Evolutionary conservation across 805 yeast species (phyloP), one percentile per base, ranked within the genome.

Genomic region (Nakazawaea ambrosiae): DNA sequence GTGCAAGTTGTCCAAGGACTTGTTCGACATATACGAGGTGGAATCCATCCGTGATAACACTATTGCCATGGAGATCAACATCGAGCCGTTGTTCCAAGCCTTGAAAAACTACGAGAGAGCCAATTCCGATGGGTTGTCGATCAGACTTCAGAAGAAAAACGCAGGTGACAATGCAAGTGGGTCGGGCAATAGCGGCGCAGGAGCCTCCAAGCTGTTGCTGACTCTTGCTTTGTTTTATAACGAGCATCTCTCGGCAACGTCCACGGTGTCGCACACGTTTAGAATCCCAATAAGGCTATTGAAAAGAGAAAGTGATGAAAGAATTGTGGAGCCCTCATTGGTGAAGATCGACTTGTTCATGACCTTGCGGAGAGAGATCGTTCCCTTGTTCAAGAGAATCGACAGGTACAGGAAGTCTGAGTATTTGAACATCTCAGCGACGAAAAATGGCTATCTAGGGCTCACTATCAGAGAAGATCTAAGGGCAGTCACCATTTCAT

Each of bases 251-350:
- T 53, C 54, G 35, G 53, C 55, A 37, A 46, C 68, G 8, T 66
- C 70, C 18, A 59, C 73, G 3, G 66, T 84, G 14, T 69, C 71
- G 43, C 87, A 81, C 49, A 70, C 83, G 6, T 77, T 79, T 48
- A 75, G 76, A 35, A 72, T 89, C 15, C 90, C 95, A 0, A 84
- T 84, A 2, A 63, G 78, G 46, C 61, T 84, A 29, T 49, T 83
- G 39, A 70, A 76, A 41, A 66, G 63, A 44, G 70, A 66, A 12
- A 75, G 71, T 42, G 78, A 75, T 39, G 66, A 67, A 11, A 51
- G 67, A 34, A 61, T 75, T 8, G 60, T 65, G 15, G 92, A 83
- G 49, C 96, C 96, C 0, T 73, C 68, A 48, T 57, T 79, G 31
- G 64, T 65, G 31, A 60, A 61, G 37, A 68, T 78, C 35, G 75